Base-by-base conservation (phyloP, 202 grass and related monocot genomes). In the Saccharum hybrid region DNA sequence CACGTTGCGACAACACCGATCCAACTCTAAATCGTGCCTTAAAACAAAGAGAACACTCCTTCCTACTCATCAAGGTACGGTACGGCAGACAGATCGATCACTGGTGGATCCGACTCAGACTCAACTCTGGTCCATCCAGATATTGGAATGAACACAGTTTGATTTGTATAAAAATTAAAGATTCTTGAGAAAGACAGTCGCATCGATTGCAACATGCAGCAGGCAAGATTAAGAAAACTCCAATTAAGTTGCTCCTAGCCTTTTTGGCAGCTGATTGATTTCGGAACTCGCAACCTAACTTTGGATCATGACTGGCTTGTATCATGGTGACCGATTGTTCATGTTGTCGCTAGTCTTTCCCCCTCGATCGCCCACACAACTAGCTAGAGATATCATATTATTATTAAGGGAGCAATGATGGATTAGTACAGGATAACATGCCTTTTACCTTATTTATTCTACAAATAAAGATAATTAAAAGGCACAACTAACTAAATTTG, bases 281-380 rank as follows among this genome's bases (percentile, higher is more conserved):
- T 90, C 1, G 76, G 71, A 87, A 90, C 88, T 87, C 80, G 80
- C 18, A 87, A 80, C 88, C 80, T 22, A 69, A 75, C 72, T 85
- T 62, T 80, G 84, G 52, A 59, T 31, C 52, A 75, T 83, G 88
- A 54, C 43, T 51, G 41, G 8, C 78, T 48, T 48, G 46, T 7
- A 36, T 80, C 54, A 52, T 84, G 76, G 73, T 68, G 79, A 59
- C 22, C 34, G 52, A 88, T 39, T 78, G 67, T 68, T 72, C 65
- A 69, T 81, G 65, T 37, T 72, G 41, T 75, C 13, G 23, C 13
- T 75, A 10, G 28, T 63, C 54, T 70, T 79, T 75, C 7, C 68
- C n/a, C 68, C 86, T 31, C 14, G 14, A 51, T 51, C 79, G 7
- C 49, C 60, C 60, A 34, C 73, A 74, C 59, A n/a, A 79, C 78